These are phyloP conservation scores for Pseudophaeomoniella oleicola DNA, from an alignment of 2,329 filamentous ascomycete genomes.

Conservation along the genomic window DNA sequence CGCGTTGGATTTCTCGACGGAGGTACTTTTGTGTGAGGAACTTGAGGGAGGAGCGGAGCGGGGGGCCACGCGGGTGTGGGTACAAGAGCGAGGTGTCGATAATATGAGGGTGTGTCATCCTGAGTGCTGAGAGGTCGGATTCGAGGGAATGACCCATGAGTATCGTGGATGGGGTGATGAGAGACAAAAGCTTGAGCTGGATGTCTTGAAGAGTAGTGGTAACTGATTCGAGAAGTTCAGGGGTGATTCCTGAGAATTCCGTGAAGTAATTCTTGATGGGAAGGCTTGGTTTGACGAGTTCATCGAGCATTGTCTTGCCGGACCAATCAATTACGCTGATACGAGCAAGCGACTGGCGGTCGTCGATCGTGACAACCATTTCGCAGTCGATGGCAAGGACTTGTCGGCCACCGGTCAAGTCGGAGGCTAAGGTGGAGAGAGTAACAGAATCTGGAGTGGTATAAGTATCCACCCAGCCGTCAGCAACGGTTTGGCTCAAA, in stretches of 20 bases:
- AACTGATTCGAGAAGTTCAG: constrained; percentile 65
- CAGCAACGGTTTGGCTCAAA: constrained; percentile 29
- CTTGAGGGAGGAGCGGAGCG: constrained; percentile 80
- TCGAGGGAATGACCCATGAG: constrained; percentile 33
- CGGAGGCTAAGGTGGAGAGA: constrained; percentile 9
- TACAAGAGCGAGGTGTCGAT: constrained; percentile 84
- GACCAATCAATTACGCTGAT: constrained; percentile 82
- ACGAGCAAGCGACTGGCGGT: constrained; percentile 69
- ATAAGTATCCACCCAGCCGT: constrained; percentile 70
- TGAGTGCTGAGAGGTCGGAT: constrained; percentile 58
- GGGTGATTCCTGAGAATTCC: constrained; percentile 80
- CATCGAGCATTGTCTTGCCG: constrained; percentile 67
- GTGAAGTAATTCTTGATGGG: constrained; percentile 92
- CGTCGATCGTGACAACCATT: constrained; percentile 81
- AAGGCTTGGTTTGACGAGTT: constrained; percentile 77
- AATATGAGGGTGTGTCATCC: constrained; percentile 80
- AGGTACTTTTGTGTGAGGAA: constrained; percentile 80
- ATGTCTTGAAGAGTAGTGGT: constrained; percentile 76
- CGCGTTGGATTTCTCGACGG: constrained; percentile 73
- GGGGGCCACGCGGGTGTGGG: constrained; percentile 77
- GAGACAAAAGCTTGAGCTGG: constrained; percentile 56
- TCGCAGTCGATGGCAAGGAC: constrained; percentile 84
- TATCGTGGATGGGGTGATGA: constrained; percentile 41
- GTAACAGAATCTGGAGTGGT: constrained; percentile 3
- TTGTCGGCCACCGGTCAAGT: constrained; percentile 67